Percentiles rank a stretch among this genome's conserved stretches.
These are phyloP conservation scores for Acmispon strigosus DNA, from an alignment of 306 rosid genomes.

Conservation along the genomic window DNA sequence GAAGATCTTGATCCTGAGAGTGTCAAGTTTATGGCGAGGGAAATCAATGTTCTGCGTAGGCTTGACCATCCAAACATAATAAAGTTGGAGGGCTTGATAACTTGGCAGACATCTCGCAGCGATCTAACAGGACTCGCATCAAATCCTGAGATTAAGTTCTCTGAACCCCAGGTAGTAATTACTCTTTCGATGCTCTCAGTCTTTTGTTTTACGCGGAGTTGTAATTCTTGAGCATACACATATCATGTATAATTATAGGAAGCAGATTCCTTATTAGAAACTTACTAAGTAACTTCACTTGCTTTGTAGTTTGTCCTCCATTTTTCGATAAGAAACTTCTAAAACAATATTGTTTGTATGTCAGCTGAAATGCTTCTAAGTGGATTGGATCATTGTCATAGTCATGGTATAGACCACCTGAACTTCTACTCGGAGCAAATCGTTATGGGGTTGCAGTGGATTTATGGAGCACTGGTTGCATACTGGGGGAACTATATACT, in stretches of 20 bases:
- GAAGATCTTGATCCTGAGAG: constrained; percentile 90
- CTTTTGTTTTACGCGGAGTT: not conserved
- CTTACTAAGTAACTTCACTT: not conserved
- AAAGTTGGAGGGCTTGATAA: constrained; percentile 83
- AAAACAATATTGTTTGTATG: constrained; percentile 14
- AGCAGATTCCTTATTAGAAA: not conserved
- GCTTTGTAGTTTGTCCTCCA: not conserved
- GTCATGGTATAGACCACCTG: constrained; percentile 95
- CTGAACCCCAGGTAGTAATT: constrained; percentile 76
- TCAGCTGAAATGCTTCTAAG: constrained; percentile 86
- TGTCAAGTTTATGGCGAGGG: constrained; percentile 97
- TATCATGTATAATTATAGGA: not conserved
- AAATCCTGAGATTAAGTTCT: constrained; percentile 66
- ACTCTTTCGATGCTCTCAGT: constrained; percentile 2
- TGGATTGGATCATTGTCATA: constrained; percentile 87
- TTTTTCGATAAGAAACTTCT: constrained; percentile 13
- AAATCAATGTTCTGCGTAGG: constrained; percentile 79
- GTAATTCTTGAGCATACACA: not conserved
- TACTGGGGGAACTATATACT: constrained; percentile 83
- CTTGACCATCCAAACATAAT: constrained; percentile 87
- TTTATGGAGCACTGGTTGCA: constrained; percentile 95
- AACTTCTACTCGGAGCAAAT: constrained; percentile 93
- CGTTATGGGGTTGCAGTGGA: constrained; percentile 94
- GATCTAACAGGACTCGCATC: constrained; percentile 94
- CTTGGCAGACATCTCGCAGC: constrained; percentile 72